Percentiles rank a stretch among this genome's conserved stretches.
These are phyloP conservation scores for Cordyceps sp. DNA, from an alignment of 2,329 filamentous ascomycete species.

Conservation along the genomic window DNA sequence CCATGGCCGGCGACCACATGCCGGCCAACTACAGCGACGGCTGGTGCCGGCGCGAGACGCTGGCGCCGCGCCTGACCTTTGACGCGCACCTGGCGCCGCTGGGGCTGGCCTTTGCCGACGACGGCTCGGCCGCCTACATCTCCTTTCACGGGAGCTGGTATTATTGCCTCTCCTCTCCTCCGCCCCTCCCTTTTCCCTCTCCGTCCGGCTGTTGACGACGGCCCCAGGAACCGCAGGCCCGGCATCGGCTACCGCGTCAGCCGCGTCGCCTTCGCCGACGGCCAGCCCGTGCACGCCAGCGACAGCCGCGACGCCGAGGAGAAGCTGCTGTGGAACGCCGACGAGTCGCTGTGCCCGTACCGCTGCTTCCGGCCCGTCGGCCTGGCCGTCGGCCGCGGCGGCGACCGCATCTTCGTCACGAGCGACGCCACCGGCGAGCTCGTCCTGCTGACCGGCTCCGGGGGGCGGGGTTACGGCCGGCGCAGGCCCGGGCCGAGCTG, in stretches of 20 bases:
- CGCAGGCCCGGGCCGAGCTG: too few species aligned
- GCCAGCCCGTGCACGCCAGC: constrained; percentile 14
- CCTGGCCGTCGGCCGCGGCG: constrained; percentile 20
- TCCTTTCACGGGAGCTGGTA: constrained; percentile 46
- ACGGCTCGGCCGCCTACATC: constrained; percentile 38
- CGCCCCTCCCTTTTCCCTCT: background rate
- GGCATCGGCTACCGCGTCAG: constrained; percentile 21
- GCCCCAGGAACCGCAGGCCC: constrained; percentile 16
- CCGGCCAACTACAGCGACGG: constrained; percentile 6
- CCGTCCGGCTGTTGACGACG: too few species aligned
- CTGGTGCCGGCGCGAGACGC: constrained; percentile 6
- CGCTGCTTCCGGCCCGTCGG: constrained; percentile 36
- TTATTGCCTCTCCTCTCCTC: background rate
- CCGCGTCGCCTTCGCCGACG: constrained; percentile 17
- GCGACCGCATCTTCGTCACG: constrained; percentile 31
- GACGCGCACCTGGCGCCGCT: constrained; percentile 44
- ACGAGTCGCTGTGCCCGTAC: constrained; percentile 25
- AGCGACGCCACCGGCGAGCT: constrained; percentile 38
- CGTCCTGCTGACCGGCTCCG: constrained; percentile 21
- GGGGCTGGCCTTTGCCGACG: constrained; percentile 42
- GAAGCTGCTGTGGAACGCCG: constrained; percentile 31
- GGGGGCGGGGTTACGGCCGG: too few species aligned
- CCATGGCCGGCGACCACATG: constrained; percentile 10
- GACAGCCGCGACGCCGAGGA: constrained; percentile 24
- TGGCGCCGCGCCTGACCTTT: constrained; percentile 10